Percentiles rank a stretch among this genome's conserved stretches.
These are phyloP conservation scores for Colletotrichum sp. DNA, from an alignment of 2,329 filamentous ascomycete genomes.

Conservation along the genomic window DNA sequence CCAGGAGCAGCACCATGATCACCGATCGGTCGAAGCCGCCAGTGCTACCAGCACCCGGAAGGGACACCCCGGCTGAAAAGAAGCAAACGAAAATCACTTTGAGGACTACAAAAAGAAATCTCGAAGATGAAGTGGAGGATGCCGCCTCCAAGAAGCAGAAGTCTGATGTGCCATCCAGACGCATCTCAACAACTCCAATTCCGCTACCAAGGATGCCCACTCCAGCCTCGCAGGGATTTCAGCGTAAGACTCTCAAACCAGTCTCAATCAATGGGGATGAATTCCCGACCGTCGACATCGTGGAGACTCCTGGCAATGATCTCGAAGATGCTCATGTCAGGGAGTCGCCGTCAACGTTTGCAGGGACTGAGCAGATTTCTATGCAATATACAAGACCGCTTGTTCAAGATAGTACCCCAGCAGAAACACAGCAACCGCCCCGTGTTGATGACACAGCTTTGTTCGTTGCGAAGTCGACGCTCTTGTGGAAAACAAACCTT, in stretches of 20 bases:
- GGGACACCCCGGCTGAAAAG: not conserved
- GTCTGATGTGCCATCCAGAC: not conserved
- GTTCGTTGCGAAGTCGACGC: not conserved
- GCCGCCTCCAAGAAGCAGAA: not conserved
- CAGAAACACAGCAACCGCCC: not conserved
- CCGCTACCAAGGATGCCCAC: not conserved
- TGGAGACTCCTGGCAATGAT: not conserved
- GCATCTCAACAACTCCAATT: not conserved
- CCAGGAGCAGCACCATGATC: not conserved
- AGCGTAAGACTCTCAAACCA: not conserved
- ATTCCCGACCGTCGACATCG: not conserved
- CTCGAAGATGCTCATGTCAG: not conserved
- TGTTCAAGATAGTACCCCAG: not conserved
- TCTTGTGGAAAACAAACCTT: not conserved
- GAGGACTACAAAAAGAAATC: not conserved
- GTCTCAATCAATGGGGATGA: not conserved
- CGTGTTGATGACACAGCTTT: not conserved
- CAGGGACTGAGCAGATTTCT: not conserved
- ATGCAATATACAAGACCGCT: not conserved
- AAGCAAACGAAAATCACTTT: not conserved
- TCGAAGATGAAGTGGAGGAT: not conserved
- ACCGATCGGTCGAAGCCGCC: not conserved
- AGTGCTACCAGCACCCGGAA: not conserved
- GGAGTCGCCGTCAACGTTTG: no score
- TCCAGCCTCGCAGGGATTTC: not conserved